Base-by-base conservation (phyloP, 2,329 filamentous ascomycete genomes). In the Aspergillus persii region DNA sequence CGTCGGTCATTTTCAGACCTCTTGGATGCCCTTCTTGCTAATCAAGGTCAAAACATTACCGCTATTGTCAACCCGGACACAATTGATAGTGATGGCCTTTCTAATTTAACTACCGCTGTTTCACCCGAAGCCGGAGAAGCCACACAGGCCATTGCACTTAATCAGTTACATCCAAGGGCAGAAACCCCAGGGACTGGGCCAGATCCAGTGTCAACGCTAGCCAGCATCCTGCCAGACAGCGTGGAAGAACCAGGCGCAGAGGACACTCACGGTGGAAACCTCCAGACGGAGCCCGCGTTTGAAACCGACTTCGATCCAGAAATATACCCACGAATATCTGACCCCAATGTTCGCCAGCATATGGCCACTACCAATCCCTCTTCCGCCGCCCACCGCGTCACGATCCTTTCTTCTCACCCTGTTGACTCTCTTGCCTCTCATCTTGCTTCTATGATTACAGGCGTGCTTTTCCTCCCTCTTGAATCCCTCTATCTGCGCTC, bases 391-490 rank as follows among this genome's bases (percentile, higher is more conserved):
- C 76, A 77, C 62, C 71, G 76, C 50, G 72, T 79, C 15, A 79
- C 76, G 3, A 73, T 78, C 15, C 74, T 79, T 29, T 79, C 76
- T 3, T 73, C 73, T 8, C 73, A 76, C 36, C 75, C 76, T 4
- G 73, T 75, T 9, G 76, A 79, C 62, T 74, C 76, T 7, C 69
- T 79, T 29, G 72, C 77, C 23, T 77, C 74, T 4, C 76, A 79
- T 51, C 65, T 79, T 27, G 72, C 77, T 7, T 69, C 72, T 5
- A 61, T 77, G 39, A 63, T 76, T 41, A 76, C 73, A 8, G 71
- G 65, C 11, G 64, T 74, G n/a, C 61, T 78, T 8, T 74, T 78
- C 49, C 70, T 76, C 7, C 77, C 77, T 0, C 64, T 79, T 27
- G 76, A 79, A 63, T 73, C 74, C 6, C 63, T 77, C 9, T 77